Evolutionary conservation across 2,329 filamentous ascomycete species (phyloP), one percentile per base, ranked within the genome.

Genomic region (Graphiopsis chlorocephala): DNA sequence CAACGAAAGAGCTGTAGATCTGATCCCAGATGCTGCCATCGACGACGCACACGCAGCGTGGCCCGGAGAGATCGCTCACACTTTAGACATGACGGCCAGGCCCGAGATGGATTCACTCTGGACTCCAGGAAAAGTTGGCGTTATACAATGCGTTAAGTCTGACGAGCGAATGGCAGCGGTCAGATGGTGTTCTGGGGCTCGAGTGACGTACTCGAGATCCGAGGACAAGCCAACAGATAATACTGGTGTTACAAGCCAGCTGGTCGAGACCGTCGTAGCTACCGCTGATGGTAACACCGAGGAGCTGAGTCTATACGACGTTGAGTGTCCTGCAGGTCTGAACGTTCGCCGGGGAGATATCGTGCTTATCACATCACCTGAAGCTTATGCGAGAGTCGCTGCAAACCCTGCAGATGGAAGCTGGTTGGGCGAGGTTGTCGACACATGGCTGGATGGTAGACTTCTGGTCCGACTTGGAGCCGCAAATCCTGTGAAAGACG

Each of bases 221-320:
- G 79, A 59, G 74, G 77, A 50, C 73, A 79, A 65, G 78, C 78
- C 8, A 82, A 84, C 68, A 79, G 59, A 61, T 8, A 45, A 45
- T 12, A 15, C 56, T 28, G 56, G 35, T 15, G 50, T 47, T 23
- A 45, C 50, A n/a, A 57, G 52, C 12, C 55, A 64, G 26, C 48
- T 64, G 31, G 45, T 58, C 3, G 55, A 64, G 26, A 61, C 64
- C 25, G 52, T 61, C 5, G 68, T 74, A 11, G 66, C 65, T 2
- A 31, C 64, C 11, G 64, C 67, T 11, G 57, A 52, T 3, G 71
- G 68, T 3, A 63, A 70, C 5, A 70, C 77, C 31, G 82, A 85
- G 68, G 81, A 86, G 47, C 79, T 87, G 28, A 87, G 85, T 64
- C 70, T 87, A 47, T 88, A 88, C 71, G 86, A 88, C 66, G 81